Percentiles rank a stretch among this genome's conserved stretches.
These are phyloP conservation scores for Berkeleyomyces basicola DNA, from an alignment of 2,329 filamentous ascomycete species.

Conservation along the genomic window DNA sequence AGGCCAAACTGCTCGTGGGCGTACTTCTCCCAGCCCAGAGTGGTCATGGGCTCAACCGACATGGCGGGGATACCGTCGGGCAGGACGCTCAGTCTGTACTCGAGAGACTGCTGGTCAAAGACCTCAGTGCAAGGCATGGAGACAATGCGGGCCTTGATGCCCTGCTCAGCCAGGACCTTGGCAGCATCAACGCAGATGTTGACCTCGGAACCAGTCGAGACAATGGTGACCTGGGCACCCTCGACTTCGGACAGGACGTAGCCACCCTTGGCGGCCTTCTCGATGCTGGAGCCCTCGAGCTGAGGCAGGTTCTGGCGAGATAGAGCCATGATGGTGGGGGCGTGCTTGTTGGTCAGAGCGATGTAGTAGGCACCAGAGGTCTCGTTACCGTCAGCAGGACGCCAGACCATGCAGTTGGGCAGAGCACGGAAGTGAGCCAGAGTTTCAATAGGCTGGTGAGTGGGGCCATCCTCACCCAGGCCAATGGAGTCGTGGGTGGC, in stretches of 20 bases:
- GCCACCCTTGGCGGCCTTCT: slow-evolving; percentile 83
- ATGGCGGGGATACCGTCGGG: slow-evolving; percentile 87
- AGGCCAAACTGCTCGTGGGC: slow-evolving; percentile 98
- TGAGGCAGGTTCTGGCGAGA: slow-evolving; percentile 98
- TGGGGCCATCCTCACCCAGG: slow-evolving; percentile 95
- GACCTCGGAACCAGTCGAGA: slow-evolving; percentile 94
- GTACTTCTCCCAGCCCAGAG: slow-evolving; percentile 97
- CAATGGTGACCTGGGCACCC: slow-evolving; percentile 71
- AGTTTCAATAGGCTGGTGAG: slow-evolving; percentile 97
- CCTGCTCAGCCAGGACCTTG: slow-evolving; percentile 78
- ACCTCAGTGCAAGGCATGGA: slow-evolving; percentile 95
- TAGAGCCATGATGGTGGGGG: slow-evolving; percentile 82
- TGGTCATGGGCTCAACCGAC: slow-evolving; percentile 92
- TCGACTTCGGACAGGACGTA: slow-evolving; percentile 78
- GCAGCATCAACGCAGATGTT: slow-evolving; percentile 82
- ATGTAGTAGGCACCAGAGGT: slow-evolving; percentile 95
- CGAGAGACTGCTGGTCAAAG: slow-evolving; percentile 85
- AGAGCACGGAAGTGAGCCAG: slow-evolving; percentile 96
- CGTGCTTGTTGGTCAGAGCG: slow-evolving; percentile 74
- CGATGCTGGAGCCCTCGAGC: slow-evolving; percentile 83
- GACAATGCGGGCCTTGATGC: slow-evolving; percentile 76
- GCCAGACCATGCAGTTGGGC: slow-evolving; percentile 99
- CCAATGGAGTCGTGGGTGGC: slow-evolving; percentile 98
- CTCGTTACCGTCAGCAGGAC: slow-evolving; percentile 96
- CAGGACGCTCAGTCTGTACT: slow-evolving; percentile 82